phyloP scores from a whole-genome alignment of 2,329 filamentous ascomycete species.

The Kalmusia sp. region DNA sequence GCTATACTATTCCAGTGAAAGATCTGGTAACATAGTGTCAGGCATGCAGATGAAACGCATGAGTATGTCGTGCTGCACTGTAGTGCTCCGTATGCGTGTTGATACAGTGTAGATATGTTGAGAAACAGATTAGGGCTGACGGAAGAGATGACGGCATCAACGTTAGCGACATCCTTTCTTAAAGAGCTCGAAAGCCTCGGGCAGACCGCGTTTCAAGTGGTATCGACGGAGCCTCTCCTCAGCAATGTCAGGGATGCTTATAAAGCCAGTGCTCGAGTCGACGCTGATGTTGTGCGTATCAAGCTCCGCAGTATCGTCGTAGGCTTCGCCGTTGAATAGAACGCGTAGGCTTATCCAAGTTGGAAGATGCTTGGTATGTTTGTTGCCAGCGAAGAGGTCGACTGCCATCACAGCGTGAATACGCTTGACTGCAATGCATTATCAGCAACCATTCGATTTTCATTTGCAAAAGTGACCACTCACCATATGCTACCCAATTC shows the following conservation, averaged over 20 bases:
- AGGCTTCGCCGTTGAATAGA: constrained; percentile 32
- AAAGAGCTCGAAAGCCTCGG: constrained; percentile 26
- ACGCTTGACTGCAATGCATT: constrained; percentile 16
- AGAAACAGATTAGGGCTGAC: no score
- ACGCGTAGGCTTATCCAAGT: constrained; percentile 31
- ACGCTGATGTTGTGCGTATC: not conserved
- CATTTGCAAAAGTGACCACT: not conserved
- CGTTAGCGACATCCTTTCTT: constrained; percentile 18
- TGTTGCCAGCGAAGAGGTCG: constrained; percentile 17
- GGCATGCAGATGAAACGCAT: no score
- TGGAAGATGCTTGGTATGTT: constrained; percentile 21
- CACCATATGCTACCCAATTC: constrained; percentile 22
- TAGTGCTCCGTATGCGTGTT: no score
- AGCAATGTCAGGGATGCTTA: not conserved
- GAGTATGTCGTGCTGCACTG: no score
- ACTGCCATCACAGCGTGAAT: constrained; percentile 15
- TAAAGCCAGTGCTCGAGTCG: not conserved
- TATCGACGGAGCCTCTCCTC: constrained; percentile 8
- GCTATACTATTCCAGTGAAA: no score
- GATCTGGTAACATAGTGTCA: no score
- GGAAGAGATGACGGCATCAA: no score
- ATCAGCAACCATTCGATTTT: not conserved
- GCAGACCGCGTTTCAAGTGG: constrained; percentile 14
- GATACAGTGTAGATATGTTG: no score
- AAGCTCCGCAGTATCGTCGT: constrained; percentile 9